Evolutionary conservation across 192 early-diverging fungal species (phyloP).

Genomic region (Coemansia sp.): DNA sequence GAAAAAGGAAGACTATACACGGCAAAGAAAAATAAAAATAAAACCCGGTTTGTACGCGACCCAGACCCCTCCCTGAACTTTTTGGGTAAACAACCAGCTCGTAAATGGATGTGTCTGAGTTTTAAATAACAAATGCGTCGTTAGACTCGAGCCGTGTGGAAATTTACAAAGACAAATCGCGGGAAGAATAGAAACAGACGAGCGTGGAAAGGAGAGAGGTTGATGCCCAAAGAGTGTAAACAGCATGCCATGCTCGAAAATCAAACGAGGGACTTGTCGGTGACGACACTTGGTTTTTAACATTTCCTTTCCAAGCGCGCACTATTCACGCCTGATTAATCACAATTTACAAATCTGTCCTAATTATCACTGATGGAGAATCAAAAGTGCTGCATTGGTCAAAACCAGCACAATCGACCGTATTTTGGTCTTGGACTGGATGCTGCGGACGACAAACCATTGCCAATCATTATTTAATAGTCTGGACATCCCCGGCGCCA

Average conservation of each 20-base stretch:
- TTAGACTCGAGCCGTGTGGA: not conserved
- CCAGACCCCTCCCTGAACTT: too few species aligned
- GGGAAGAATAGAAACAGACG: not conserved
- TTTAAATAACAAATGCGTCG: conserved; percentile 2
- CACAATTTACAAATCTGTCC: not conserved
- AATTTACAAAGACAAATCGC: conserved; percentile 2
- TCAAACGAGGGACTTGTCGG: too few species aligned
- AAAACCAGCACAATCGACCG: not conserved
- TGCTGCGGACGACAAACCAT: too few species aligned
- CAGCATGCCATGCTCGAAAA: too few species aligned
- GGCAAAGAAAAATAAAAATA: too few species aligned
- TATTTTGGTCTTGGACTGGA: not conserved
- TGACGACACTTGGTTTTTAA: not conserved
- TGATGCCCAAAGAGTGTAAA: too few species aligned
- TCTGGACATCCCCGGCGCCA: too few species aligned
- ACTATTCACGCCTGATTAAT: not conserved
- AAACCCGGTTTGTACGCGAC: too few species aligned
- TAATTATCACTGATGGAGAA: not conserved
- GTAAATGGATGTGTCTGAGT: not conserved
- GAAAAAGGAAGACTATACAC: too few species aligned
- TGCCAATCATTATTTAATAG: too few species aligned
- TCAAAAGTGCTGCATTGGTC: not conserved
- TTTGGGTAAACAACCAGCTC: not conserved
- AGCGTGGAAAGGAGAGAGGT: not conserved
- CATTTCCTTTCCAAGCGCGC: not conserved